Evolutionary conservation across 768 basidiomycete species (phyloP).

Genomic region (Lyophyllum semitale): DNA sequence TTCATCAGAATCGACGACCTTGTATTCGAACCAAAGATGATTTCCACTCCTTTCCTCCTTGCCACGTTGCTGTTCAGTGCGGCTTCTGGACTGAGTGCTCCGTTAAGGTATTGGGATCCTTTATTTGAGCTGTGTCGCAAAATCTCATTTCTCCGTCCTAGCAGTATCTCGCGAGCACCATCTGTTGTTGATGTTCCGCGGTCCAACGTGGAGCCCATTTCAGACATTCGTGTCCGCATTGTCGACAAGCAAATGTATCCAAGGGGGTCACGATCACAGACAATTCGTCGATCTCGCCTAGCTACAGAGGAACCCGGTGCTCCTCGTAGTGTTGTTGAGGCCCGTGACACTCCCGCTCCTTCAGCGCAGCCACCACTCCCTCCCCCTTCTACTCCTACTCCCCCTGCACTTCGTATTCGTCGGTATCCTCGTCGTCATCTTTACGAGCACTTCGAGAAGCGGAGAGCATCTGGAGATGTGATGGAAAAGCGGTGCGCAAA

Average conservation of each 20-base stretch:
- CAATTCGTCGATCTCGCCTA: constrained; percentile 29
- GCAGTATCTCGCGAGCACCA: constrained; percentile 28
- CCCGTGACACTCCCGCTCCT: constrained; percentile 23
- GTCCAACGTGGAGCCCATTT: constrained; percentile 22
- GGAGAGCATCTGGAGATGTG: background rate
- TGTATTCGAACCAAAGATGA: constrained; percentile 40
- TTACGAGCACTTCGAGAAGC: constrained; percentile 32
- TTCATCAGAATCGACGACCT: constrained; percentile 22
- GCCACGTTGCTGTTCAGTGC: constrained; percentile 41
- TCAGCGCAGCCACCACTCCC: background rate
- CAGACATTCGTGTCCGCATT: constrained; percentile 26
- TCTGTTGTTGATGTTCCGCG: constrained; percentile 27
- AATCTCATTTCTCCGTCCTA: background rate
- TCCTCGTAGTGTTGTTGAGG: constrained; percentile 25
- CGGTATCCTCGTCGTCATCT: constrained; percentile 19
- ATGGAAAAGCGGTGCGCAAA: constrained; percentile 11
- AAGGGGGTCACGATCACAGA: constrained; percentile 22
- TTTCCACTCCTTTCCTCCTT: constrained; percentile 38
- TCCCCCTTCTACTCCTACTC: background rate
- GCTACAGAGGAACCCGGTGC: constrained; percentile 23
- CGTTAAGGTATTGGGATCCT: constrained; percentile 32
- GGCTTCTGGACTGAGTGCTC: constrained; percentile 37
- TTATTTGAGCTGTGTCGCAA: background rate
- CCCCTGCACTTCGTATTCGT: constrained; percentile 3
- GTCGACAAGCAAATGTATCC: constrained; percentile 27